phyloP scores from a whole-genome alignment of 1,284 basidiomycete genomes.

The Calocybe gambosa region DNA sequence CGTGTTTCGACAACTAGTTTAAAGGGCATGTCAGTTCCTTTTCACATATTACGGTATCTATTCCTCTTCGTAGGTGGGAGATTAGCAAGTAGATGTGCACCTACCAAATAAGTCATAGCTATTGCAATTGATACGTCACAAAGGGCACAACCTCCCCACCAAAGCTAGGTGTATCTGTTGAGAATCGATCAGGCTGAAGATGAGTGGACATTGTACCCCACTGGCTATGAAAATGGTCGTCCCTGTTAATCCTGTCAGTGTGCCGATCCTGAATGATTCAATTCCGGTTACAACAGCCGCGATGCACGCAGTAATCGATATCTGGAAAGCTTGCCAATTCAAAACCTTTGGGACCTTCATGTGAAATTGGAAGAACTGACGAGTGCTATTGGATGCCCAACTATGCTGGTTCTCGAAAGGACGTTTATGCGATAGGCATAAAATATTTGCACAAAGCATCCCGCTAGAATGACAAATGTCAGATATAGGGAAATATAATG shows the following conservation, averaged over 20 bases:
- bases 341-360: background rate
- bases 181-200: background rate
- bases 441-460: slow-evolving; percentile 19
- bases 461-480: slow-evolving; percentile 9
- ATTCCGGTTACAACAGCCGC: slow-evolving; percentile 17
- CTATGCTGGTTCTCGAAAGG: slow-evolving; percentile 15
- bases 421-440: slow-evolving; percentile 20
- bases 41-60: background rate
- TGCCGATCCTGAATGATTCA: slow-evolving; percentile 17
- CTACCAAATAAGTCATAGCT: slow-evolving; percentile 20
- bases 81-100: background rate
- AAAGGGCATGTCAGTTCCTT: background rate
- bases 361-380: slow-evolving; percentile 6
- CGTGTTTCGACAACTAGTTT: slow-evolving; percentile 18
- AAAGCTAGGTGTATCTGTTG: slow-evolving; percentile 13
- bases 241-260: slow-evolving; percentile 15
- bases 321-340: slow-evolving; percentile 2
- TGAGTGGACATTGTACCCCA: slow-evolving; percentile 12
- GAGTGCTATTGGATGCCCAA: slow-evolving; percentile 14
- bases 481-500: slow-evolving; percentile 1
- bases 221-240: slow-evolving; percentile 18
- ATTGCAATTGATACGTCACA: slow-evolving; percentile 20
- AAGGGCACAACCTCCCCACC: slow-evolving; percentile 19
- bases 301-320: slow-evolving; percentile 15
- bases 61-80: background rate